phyloP scores from a whole-genome alignment of 768 basidiomycete genomes.

The Chalciporus sphaerocephalus region DNA sequence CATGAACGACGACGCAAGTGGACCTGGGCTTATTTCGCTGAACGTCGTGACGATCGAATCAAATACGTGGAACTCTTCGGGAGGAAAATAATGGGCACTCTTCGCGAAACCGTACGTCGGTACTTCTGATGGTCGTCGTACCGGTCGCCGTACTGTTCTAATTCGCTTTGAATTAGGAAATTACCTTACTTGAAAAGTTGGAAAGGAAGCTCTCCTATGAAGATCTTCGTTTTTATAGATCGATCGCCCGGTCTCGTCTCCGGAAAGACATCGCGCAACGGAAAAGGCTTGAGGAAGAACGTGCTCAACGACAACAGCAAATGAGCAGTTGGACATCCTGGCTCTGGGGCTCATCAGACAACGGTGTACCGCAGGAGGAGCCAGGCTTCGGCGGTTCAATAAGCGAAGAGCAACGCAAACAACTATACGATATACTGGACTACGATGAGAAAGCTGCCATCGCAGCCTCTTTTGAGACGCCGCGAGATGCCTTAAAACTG shows the following conservation, averaged over 20 bases:
- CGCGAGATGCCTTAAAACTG: conserved; percentile 76
- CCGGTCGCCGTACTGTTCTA: neutral
- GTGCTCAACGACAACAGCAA: conserved; percentile 50
- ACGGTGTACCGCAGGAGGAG: conserved; percentile 43
- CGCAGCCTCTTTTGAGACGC: conserved; percentile 61
- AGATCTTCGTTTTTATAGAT: conserved; percentile 95
- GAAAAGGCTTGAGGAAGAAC: conserved; percentile 64
- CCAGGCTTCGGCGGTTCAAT: conserved; percentile 60
- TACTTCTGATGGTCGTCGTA: neutral
- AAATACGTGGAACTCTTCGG: conserved; percentile 82
- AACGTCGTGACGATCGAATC: conserved; percentile 84
- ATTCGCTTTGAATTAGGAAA: conserved; percentile 39
- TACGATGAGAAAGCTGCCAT: conserved; percentile 85
- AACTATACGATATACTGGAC: conserved; percentile 87
- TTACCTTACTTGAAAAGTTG: conserved; percentile 51
- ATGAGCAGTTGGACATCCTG: conserved; percentile 65
- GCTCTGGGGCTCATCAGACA: conserved; percentile 71
- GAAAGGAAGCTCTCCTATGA: conserved; percentile 87
- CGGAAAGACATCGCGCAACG: conserved; percentile 76
- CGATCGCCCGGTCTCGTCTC: conserved; percentile 83
- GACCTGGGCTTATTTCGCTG: conserved; percentile 89
- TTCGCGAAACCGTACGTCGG: conserved; percentile 51
- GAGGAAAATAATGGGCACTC: conserved; percentile 55
- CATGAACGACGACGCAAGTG: conserved; percentile 79
- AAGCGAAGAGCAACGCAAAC: conserved; percentile 85